These are phyloP conservation scores for Aspergillus sclerotioniger DNA, from an alignment of 495 filamentous ascomycete species.

Conservation along the genomic window DNA sequence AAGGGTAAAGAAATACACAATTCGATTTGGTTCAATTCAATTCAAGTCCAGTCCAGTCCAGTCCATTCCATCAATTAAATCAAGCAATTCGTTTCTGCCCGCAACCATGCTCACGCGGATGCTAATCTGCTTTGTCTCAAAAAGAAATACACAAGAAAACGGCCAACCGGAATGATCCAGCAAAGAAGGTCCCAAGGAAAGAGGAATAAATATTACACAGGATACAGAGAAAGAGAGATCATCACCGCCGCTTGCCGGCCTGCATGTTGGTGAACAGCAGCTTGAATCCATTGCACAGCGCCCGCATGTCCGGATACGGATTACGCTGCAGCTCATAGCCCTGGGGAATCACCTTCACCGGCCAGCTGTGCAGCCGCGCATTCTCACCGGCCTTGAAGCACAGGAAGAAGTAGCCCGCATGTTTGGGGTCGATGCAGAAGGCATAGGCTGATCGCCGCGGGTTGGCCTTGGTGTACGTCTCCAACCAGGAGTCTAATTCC, in stretches of 20 bases:
- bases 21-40: no score
- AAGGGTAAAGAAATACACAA: no score
- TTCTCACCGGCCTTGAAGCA: slow-evolving; percentile 88
- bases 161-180: not conserved
- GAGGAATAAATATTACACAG: slow-evolving; percentile 18
- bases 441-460: slow-evolving; percentile 89
- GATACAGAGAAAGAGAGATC: slow-evolving; percentile 23
- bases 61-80: not conserved
- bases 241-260: slow-evolving; percentile 36
- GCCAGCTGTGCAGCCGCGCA: slow-evolving; percentile 73
- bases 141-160: not conserved
- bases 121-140: not conserved
- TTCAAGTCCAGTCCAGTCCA: not conserved
- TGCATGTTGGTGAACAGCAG: slow-evolving; percentile 59
- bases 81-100: not conserved
- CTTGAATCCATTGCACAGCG: slow-evolving; percentile 87
- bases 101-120: not conserved
- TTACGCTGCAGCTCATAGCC: slow-evolving; percentile 83
- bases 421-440: slow-evolving; percentile 89
- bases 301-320: slow-evolving; percentile 88
- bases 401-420: slow-evolving; percentile 90
- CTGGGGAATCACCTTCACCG: slow-evolving; percentile 85
- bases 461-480: slow-evolving; percentile 92
- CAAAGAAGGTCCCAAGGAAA: not conserved
- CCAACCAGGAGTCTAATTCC: slow-evolving; percentile 95